Evolutionary conservation across 2,329 filamentous ascomycete genomes (phyloP).

Genomic region (Scedosporium minutisporum): DNA sequence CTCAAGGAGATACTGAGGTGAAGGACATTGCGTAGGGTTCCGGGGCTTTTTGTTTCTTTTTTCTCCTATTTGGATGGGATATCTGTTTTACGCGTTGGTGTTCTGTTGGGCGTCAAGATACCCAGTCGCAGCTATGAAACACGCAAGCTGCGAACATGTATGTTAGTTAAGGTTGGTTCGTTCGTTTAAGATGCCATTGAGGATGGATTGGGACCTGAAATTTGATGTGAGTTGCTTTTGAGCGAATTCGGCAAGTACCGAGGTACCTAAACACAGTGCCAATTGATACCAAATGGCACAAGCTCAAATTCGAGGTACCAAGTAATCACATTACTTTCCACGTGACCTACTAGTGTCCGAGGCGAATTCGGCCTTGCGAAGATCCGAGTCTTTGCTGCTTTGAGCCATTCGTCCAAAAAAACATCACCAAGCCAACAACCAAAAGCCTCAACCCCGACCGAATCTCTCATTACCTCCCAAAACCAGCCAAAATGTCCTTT

Average conservation of each 20-base stretch:
- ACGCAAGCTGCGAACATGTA: not conserved
- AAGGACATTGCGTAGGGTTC: not conserved
- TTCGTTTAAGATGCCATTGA: not conserved
- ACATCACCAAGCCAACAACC: constrained; percentile 4
- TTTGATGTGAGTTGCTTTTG: not conserved
- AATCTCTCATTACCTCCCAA: not conserved
- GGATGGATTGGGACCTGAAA: not conserved
- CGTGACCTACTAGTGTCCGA: constrained; percentile 1
- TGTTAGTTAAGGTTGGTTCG: not conserved
- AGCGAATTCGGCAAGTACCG: not conserved
- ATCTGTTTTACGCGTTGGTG: not conserved
- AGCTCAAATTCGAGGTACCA: not conserved
- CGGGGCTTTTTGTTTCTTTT: not conserved
- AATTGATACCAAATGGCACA: too few relatives aligned
- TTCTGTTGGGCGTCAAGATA: constrained; percentile 3
- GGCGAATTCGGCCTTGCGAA: constrained; percentile 6
- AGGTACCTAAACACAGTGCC: not conserved
- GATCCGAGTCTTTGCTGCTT: constrained; percentile 5
- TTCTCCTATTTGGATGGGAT: not conserved
- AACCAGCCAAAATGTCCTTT: constrained; percentile 70
- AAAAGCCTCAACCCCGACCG: constrained; percentile 1
- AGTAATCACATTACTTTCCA: not conserved
- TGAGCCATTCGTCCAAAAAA: constrained; percentile 3
- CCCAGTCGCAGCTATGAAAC: not conserved
- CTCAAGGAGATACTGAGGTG: not conserved